Percentiles rank a stretch among this genome's conserved stretches.
Evolutionary conservation across 1,284 basidiomycete genomes (phyloP).

Genomic region (Omphalotus olearius): DNA sequence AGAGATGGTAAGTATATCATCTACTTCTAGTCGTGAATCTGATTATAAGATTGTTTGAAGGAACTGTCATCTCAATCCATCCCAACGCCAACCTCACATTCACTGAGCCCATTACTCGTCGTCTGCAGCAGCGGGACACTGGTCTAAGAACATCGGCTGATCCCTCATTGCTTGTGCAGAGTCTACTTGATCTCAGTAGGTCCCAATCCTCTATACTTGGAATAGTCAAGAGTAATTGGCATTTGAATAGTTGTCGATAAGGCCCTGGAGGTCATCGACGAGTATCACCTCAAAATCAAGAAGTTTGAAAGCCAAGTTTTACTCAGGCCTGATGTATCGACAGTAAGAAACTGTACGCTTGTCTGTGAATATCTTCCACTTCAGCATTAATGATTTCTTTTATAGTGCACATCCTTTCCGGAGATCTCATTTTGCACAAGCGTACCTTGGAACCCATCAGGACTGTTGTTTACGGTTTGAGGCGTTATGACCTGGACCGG

Average conservation of each 20-base stretch:
- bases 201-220: constrained; percentile 7
- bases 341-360: constrained; percentile 50
- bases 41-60: constrained; percentile 19
- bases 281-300: constrained; percentile 59
- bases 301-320: constrained; percentile 59
- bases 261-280: constrained; percentile 61
- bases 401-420: constrained; percentile 64
- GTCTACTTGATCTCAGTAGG: constrained; percentile 58
- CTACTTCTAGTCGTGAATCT: background rate
- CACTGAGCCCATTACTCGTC: constrained; percentile 53
- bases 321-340: constrained; percentile 52
- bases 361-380: background rate
- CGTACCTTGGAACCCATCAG: constrained; percentile 66
- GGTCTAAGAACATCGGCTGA: constrained; percentile 57
- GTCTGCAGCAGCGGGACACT: constrained; percentile 53
- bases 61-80: constrained; percentile 61
- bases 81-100: constrained; percentile 42
- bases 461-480: constrained; percentile 60
- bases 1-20: constrained; percentile 39
- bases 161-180: constrained; percentile 57
- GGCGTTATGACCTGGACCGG: constrained; percentile 62
- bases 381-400: background rate
- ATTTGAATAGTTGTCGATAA: constrained; percentile 49
- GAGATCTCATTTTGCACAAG: constrained; percentile 64
- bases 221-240: background rate